Conservation (phyloP, 768 basidiomycete genomes). For the Calocybe cyanea region DNA sequence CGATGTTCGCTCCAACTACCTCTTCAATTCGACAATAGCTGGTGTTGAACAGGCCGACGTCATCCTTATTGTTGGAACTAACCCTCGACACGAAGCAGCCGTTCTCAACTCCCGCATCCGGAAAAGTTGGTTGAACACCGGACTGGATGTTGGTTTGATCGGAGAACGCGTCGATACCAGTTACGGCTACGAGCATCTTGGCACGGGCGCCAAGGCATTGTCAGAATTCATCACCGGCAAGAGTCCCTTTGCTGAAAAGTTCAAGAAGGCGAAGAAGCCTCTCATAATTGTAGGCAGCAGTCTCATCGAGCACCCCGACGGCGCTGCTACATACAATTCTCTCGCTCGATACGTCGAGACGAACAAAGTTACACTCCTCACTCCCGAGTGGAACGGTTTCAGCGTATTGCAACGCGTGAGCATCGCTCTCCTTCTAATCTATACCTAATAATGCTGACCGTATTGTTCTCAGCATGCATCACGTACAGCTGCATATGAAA, state of each 20-base stretch:
- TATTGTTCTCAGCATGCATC: constrained; percentile 66
- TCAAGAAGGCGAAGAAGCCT: constrained; percentile 86
- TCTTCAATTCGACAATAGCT: constrained; percentile 92
- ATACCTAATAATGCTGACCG: neutral
- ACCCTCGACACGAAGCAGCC: constrained; percentile 95
- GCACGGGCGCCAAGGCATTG: constrained; percentile 69
- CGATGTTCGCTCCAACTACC: constrained; percentile 93
- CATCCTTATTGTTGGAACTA: constrained; percentile 92
- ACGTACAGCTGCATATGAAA: constrained; percentile 89
- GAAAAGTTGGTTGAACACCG: constrained; percentile 88
- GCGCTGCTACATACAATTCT: constrained; percentile 69
- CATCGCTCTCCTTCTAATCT: constrained; percentile 13
- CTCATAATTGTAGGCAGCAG: constrained; percentile 92
- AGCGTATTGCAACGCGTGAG: constrained; percentile 87
- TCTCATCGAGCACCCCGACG: constrained; percentile 81
- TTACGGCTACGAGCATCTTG: constrained; percentile 92
- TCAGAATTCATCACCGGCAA: constrained; percentile 77
- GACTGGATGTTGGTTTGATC: constrained; percentile 83
- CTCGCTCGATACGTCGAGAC: constrained; percentile 77
- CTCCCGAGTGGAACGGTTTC: constrained; percentile 94
- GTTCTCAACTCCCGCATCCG: constrained; percentile 96
- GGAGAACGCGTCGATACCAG: constrained; percentile 90
- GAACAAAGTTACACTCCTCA: constrained; percentile 73
- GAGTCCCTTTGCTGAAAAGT: constrained; percentile 77
- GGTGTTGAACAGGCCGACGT: constrained; percentile 89